Base-by-base conservation (phyloP, 192 early-diverging fungal species). In the Backusella tarrabulga region DNA sequence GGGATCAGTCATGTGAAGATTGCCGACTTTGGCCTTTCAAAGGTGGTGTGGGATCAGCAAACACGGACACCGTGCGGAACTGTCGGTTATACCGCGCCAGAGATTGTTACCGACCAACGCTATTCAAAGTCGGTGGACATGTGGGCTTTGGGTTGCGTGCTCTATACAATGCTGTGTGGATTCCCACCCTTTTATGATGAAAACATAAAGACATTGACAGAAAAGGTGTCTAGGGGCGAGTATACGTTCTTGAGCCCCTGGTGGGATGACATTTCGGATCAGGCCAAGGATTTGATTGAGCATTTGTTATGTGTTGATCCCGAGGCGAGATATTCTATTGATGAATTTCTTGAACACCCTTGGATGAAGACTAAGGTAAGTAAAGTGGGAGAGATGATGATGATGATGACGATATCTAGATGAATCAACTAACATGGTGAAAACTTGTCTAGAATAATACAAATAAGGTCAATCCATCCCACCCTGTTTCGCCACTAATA, bases 11-110 rank as follows among this genome's bases (percentile, higher is more conserved):
- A 85, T 42, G 90, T 97, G 74, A 95, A 94, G 86, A 91, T 97
- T 69, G 94, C 95, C 19, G 95, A 97, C 84, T 97, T 97, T 89
- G 95, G 95, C 1, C 81, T 97, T 17, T 95, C 94, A 56, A 96
- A 96, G 80, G 91, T 95, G 2, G 90, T 95, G 11, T 93, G 93
- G 90, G 88, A 95, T 74, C 90, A 94, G 77, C 87, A 91, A 7
- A 95, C 95, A 8, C 90, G 89, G 86, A 98, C 96, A 67, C 96
- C 96, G 1, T 96, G 95, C 74, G 96, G 96, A 7, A 98, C 96
- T 11, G 91, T 96, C 6, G 94, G 95, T n/a, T 98, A 98, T 74
- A 95, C 95, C 14, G 96, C 96, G 0, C 96, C 96, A 23, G 96
- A 98, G 80, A 95, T 98, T 73, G 89, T 98, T 42, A 92, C 87